Conservation (phyloP, 2,329 filamentous ascomycete genomes). For the Tricladium varicosporioides region DNA sequence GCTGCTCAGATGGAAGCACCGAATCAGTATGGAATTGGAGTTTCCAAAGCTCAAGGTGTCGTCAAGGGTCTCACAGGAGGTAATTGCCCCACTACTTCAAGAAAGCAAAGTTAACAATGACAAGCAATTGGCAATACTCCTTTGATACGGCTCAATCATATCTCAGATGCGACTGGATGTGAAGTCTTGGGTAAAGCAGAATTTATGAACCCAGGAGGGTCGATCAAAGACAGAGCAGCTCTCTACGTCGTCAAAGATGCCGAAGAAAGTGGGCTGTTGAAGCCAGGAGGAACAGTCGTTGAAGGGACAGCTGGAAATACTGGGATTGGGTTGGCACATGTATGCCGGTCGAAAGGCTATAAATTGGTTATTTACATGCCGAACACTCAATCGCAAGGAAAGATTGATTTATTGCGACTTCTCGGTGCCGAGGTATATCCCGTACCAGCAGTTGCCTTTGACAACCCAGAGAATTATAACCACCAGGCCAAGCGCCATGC, state of each 20-base stretch:
- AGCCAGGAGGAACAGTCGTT: slow-evolving; percentile 87
- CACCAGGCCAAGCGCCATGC: slow-evolving; percentile 91
- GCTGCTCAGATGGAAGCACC: slow-evolving; percentile 45
- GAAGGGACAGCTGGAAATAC: slow-evolving; percentile 98
- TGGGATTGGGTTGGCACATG: slow-evolving; percentile 94
- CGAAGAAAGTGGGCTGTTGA: slow-evolving; percentile 80
- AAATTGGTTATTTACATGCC: slow-evolving; percentile 99
- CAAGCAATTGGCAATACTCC: slow-evolving; percentile 96
- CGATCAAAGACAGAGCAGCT: slow-evolving; percentile 93
- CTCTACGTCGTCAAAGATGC: slow-evolving; percentile 93
- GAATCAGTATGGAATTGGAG: slow-evolving; percentile 56
- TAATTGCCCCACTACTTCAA: slow-evolving; percentile 35
- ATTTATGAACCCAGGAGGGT: slow-evolving; percentile 97
- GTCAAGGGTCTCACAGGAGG: slow-evolving; percentile 67
- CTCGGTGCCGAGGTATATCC: slow-evolving; percentile 94
- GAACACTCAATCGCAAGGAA: slow-evolving; percentile 96
- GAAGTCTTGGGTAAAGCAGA: slow-evolving; percentile 95
- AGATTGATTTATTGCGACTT: slow-evolving; percentile 88
- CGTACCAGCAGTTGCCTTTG: slow-evolving; percentile 92
- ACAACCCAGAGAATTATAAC: slow-evolving; percentile 96
- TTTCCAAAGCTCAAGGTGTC: slow-evolving; percentile 65
- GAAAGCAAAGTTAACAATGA: slow-evolving; percentile 10
- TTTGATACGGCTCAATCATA: slow-evolving; percentile 81
- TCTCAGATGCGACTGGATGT: slow-evolving; percentile 90
- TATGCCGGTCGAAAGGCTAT: slow-evolving; percentile 90